Conservation (phyloP, 768 basidiomycete genomes). For the Chalciporus sphaerocephalus region DNA sequence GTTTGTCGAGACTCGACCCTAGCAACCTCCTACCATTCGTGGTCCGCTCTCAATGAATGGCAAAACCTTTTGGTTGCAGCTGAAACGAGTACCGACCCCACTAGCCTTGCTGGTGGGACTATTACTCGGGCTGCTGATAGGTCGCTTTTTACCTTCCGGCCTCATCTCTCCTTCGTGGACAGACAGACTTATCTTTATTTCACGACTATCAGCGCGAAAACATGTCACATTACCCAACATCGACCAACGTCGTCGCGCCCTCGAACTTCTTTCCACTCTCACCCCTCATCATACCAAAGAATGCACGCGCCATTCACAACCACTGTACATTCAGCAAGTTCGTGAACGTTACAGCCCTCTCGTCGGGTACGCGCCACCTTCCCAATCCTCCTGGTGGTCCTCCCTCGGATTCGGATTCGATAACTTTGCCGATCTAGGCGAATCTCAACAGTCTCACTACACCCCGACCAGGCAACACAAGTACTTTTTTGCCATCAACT, state of each 20-base stretch:
- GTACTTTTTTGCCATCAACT: conserved; percentile 98
- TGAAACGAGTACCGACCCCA: conserved; percentile 50
- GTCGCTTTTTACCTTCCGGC: conserved; percentile 41
- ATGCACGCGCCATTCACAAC: conserved; percentile 82
- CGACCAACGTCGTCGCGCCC: conserved; percentile 79
- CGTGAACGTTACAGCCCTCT: conserved; percentile 80
- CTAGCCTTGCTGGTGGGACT: conserved; percentile 59
- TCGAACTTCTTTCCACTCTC: conserved; percentile 82
- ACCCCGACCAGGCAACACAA: conserved; percentile 71
- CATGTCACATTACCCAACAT: conserved; percentile 72
- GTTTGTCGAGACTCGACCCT: no score
- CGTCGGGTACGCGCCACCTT: conserved; percentile 67
- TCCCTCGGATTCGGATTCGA: conserved; percentile 43
- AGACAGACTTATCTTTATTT: conserved; percentile 44
- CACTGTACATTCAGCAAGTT: conserved; percentile 80
- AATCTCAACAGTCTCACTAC: conserved; percentile 35
- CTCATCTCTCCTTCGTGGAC: conserved; percentile 46
- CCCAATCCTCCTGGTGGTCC: conserved; percentile 58
- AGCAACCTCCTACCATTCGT: background rate
- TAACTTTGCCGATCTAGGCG: conserved; percentile 41
- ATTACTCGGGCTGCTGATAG: conserved; percentile 54
- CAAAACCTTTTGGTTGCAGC: conserved; percentile 26
- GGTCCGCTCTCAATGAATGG: conserved; percentile 22
- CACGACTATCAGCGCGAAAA: conserved; percentile 53
- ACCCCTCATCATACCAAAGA: conserved; percentile 90